Percentiles rank a stretch among this genome's conserved stretches.
Evolutionary conservation across 257 asterid species (phyloP).

Genomic region (Gardenia jasminoides): DNA sequence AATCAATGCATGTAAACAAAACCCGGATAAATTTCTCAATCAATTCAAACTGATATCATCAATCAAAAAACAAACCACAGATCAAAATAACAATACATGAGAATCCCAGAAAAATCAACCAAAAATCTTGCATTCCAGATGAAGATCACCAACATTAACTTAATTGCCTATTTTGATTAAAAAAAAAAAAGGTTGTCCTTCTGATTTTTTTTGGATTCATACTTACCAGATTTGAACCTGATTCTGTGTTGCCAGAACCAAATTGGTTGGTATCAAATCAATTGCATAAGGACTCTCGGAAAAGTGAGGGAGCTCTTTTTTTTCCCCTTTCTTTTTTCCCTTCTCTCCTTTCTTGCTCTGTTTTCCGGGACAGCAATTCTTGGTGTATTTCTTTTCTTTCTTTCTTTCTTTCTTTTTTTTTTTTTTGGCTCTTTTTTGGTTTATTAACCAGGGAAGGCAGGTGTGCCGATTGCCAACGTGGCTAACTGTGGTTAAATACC

Average conservation of each 20-base stretch:
- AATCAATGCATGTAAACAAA: slow-evolving; percentile 39
- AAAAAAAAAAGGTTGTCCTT: not conserved
- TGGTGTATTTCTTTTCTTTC: not conserved
- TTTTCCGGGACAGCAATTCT: slow-evolving; percentile 22
- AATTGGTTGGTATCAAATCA: slow-evolving; percentile 43
- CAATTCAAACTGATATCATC: slow-evolving; percentile 24
- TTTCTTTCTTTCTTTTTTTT: not conserved
- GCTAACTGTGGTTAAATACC: slow-evolving; percentile 18
- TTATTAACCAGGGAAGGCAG: slow-evolving; percentile 8
- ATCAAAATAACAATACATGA: slow-evolving; percentile 37
- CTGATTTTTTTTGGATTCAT: slow-evolving; percentile 23
- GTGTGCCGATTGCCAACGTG: not conserved
- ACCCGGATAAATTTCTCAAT: slow-evolving; percentile 22
- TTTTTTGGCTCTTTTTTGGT: no score
- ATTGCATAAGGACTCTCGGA: slow-evolving; percentile 56
- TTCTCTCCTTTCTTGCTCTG: slow-evolving; percentile 24
- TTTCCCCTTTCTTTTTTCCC: slow-evolving; percentile 12
- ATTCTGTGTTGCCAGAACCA: slow-evolving; percentile 42
- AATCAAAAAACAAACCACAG: slow-evolving; percentile 33
- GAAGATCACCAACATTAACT: slow-evolving; percentile 10
- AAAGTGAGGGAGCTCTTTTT: slow-evolving; percentile 46
- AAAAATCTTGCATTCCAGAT: slow-evolving; percentile 18
- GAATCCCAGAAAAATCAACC: slow-evolving; percentile 24
- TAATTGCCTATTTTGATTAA: not conserved
- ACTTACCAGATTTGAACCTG: slow-evolving; percentile 70